These are phyloP conservation scores for Pyricularia sp. DNA, from an alignment of 2,329 filamentous ascomycete genomes.

Conservation along the genomic window DNA sequence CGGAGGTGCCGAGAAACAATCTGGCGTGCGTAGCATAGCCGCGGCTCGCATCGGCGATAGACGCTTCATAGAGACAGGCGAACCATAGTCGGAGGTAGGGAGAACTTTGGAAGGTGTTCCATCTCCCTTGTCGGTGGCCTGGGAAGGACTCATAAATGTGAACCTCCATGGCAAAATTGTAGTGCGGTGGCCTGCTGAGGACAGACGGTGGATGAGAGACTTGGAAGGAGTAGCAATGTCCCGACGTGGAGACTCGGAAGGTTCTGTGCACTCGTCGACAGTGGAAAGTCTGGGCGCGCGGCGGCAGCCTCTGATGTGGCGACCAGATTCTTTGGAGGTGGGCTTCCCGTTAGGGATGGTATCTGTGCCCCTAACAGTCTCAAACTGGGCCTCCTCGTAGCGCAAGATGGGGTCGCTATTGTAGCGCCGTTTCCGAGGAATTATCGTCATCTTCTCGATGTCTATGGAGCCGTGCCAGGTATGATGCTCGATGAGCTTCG, in stretches of 20 bases:
- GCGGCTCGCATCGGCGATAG: background rate
- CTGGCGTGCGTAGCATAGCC: constrained; percentile 1
- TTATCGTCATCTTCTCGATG: background rate
- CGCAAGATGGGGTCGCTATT: background rate
- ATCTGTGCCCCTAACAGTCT: background rate
- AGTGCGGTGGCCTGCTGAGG: background rate
- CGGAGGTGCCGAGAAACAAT: background rate
- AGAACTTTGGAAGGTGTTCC: constrained; percentile 13
- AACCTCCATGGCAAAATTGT: constrained; percentile 8
- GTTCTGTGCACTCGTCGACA: constrained; percentile 1
- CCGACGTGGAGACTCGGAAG: constrained; percentile 7
- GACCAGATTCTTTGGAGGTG: background rate
- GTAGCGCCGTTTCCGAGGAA: constrained; percentile 1
- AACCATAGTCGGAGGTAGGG: background rate
- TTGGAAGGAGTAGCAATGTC: background rate
- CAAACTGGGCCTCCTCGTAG: background rate
- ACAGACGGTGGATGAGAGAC: background rate
- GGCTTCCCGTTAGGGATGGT: background rate
- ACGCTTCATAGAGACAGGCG: background rate
- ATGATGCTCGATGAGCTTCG: background rate
- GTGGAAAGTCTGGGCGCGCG: background rate
- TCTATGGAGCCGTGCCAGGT: constrained; percentile 1
- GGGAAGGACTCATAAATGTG: constrained; percentile 9
- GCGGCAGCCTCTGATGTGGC: background rate
- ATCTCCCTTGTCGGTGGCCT: background rate